phyloP scores from a whole-genome alignment of 2,329 filamentous ascomycete species.

The Helminthosporium solani region DNA sequence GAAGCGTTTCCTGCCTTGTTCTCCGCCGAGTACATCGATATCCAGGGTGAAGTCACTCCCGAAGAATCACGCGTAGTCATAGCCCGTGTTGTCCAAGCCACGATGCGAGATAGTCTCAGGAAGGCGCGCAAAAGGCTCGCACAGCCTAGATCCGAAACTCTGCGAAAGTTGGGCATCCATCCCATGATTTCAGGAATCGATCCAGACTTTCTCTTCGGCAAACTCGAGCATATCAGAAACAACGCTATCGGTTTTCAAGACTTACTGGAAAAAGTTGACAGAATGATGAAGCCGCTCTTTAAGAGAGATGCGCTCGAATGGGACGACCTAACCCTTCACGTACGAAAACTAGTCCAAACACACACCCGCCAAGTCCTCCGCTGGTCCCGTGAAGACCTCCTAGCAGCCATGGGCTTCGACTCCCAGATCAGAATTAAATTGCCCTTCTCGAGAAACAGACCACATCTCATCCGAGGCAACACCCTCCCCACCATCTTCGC shows the following conservation, averaged over 20 bases:
- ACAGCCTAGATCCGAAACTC: constrained; percentile 6
- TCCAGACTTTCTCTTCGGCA: constrained; percentile 20
- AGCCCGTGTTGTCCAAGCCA: constrained; percentile 7
- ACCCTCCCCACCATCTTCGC: constrained; percentile 21
- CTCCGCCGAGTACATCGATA: constrained; percentile 18
- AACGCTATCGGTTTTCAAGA: constrained; percentile 2
- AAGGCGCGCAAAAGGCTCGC: not conserved
- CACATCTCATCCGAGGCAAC: constrained; percentile 11
- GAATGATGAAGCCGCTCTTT: constrained; percentile 19
- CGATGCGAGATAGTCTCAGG: not conserved
- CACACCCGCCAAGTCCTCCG: constrained; percentile 19
- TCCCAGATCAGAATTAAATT: constrained; percentile 9
- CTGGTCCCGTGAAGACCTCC: constrained; percentile 20
- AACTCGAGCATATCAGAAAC: constrained; percentile 16
- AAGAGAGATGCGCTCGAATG: constrained; percentile 9
- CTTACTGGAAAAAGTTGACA: constrained; percentile 7
- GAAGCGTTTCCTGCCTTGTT: constrained; percentile 18
- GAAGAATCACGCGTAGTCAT: constrained; percentile 27
- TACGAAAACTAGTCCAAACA: constrained; percentile 20
- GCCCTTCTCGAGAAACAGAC: constrained; percentile 4
- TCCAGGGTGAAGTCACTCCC: constrained; percentile 21
- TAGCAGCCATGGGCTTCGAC: constrained; percentile 28
- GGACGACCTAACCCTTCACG: constrained; percentile 19
- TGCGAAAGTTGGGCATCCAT: constrained; percentile 21
- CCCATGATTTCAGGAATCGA: constrained; percentile 24